Base-by-base conservation (phyloP, 2,329 filamentous ascomycete genomes). In the Ophiostoma novo-ulmi region DNA sequence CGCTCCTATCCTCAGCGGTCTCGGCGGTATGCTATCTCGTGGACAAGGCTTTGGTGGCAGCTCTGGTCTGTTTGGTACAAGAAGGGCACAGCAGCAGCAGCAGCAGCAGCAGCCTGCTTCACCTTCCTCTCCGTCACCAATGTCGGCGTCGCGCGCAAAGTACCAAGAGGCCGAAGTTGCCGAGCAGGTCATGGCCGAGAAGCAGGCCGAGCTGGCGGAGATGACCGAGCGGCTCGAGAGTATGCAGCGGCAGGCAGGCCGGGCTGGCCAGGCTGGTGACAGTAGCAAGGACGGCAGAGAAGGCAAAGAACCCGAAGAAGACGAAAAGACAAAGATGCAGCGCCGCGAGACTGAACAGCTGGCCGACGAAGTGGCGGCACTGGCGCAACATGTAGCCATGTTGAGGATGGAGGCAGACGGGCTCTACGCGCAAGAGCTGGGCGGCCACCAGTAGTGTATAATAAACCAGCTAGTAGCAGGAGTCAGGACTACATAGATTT, bases 361-460 rank as follows among this genome's bases (percentile, higher is more conserved):
- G 66, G 79, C 80, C 69, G 77, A 74, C 71, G 79, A 81, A 73
- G 76, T 84, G 58, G 78, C 81, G 70, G 77, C 75, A 41, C 74
- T 86, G 70, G 79, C 79, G 61, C 72, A 74, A 14, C 77, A 78
- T 66, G 74, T 84, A 36, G 79, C 81, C 69, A 70, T 73, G 70
- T 71, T 85, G 70, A 76, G 79, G 72, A 72, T 83, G 6, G 80
- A 83, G 75, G 83, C 81, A 1, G 83, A 86, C 69, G 83, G 81
- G 74, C 79, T 81, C 72, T 82, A 82, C 72, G 84, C 82, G 39
- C 78, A 79, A 72, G 80, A 82, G 72, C 69, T 85, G 73, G 81
- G 75, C 14, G 75, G 76, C 66, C 75, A 78, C 71, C 77, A 78
- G 26, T 61, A 17, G 11, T 61, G 11, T n/a, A 20, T 44, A 44